Conservation (phyloP, 2,329 filamentous ascomycete species). For the Allantophomopsis lycopodina region DNA sequence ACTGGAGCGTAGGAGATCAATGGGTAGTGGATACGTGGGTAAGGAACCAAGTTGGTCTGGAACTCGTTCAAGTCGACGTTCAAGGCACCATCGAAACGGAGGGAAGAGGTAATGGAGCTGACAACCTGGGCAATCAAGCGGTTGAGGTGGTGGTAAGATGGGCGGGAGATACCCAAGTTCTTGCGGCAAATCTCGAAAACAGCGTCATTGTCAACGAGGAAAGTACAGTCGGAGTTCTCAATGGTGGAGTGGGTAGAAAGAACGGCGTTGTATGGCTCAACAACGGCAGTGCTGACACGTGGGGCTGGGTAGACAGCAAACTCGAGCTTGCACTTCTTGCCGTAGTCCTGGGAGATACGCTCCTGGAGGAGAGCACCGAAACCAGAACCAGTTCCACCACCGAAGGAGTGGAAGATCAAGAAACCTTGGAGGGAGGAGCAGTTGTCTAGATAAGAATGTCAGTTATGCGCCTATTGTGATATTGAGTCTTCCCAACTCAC, state of each 20-base stretch:
- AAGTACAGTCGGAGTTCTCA: conserved; percentile 54
- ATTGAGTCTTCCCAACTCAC: conserved; percentile 21
- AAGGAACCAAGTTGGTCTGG: conserved; percentile 56
- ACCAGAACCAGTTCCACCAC: conserved; percentile 53
- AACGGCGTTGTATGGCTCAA: conserved; percentile 55
- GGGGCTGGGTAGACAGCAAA: conserved; percentile 54
- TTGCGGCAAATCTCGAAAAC: conserved; percentile 55
- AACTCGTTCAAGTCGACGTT: conserved; percentile 58
- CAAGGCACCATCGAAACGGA: conserved; percentile 51
- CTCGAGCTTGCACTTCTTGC: conserved; percentile 56
- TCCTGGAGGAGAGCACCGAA: conserved; percentile 53
- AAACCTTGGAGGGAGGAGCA: conserved; percentile 54
- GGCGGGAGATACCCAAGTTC: conserved; percentile 50
- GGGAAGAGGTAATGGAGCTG: conserved; percentile 50
- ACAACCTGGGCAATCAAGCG: conserved; percentile 55
- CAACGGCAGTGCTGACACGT: conserved; percentile 49
- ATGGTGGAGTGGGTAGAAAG: conserved; percentile 44
- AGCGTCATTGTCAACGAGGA: conserved; percentile 56
- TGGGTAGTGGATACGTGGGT: conserved; percentile 54
- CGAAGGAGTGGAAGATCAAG: conserved; percentile 56
- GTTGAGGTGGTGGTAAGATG: conserved; percentile 51
- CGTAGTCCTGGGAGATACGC: conserved; percentile 48
- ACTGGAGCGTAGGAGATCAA: conserved; percentile 53
- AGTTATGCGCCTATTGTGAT: neutral
- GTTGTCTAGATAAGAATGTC: conserved; percentile 32